Evolutionary conservation across 208 protist genomes (phyloP).

Genomic region (Novymonas esmeraldas): DNA sequence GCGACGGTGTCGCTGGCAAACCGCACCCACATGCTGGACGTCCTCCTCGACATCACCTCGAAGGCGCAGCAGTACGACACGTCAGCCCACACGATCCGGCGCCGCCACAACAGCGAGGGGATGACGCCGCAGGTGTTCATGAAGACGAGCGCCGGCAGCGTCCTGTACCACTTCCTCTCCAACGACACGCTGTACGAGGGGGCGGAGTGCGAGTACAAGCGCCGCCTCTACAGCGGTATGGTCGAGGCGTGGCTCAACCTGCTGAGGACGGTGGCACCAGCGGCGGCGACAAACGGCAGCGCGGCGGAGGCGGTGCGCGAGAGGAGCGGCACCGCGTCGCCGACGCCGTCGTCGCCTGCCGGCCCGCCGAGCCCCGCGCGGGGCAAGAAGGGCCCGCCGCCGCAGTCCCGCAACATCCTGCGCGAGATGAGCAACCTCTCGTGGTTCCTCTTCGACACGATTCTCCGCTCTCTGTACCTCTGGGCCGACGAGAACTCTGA

Average conservation of each 20-base stretch:
- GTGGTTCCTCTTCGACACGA: constrained; percentile 88
- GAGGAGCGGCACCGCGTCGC: not conserved
- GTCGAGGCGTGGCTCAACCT: constrained; percentile 72
- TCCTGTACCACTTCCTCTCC: constrained; percentile 82
- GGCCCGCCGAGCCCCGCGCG: constrained; percentile 1
- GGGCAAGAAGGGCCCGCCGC: constrained; percentile 21
- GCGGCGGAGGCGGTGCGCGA: not conserved
- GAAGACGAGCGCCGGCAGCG: constrained; percentile 58
- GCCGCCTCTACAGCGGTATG: constrained; percentile 77
- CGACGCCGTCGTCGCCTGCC: not conserved
- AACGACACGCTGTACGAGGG: constrained; percentile 83
- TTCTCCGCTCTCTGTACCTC: constrained; percentile 83
- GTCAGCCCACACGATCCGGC: constrained; percentile 46
- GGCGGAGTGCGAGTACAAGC: constrained; percentile 37
- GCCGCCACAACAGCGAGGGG: constrained; percentile 48
- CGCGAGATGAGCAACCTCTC: constrained; percentile 74
- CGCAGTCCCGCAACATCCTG: constrained; percentile 54
- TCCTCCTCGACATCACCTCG: constrained; percentile 63
- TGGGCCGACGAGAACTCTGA: constrained; percentile 69
- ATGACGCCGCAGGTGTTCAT: constrained; percentile 37
- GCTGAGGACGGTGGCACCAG: constrained; percentile 28
- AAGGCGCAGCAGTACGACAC: constrained; percentile 78
- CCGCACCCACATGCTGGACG: constrained; percentile 78
- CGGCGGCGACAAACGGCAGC: not conserved
- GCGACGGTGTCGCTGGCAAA: constrained; percentile 56